A percentile compares a stretch with the other conserved stretches of the same genome.
Evolutionary conservation across 345 rosid species (phyloP).

Genomic region (Adansonia digitata): DNA sequence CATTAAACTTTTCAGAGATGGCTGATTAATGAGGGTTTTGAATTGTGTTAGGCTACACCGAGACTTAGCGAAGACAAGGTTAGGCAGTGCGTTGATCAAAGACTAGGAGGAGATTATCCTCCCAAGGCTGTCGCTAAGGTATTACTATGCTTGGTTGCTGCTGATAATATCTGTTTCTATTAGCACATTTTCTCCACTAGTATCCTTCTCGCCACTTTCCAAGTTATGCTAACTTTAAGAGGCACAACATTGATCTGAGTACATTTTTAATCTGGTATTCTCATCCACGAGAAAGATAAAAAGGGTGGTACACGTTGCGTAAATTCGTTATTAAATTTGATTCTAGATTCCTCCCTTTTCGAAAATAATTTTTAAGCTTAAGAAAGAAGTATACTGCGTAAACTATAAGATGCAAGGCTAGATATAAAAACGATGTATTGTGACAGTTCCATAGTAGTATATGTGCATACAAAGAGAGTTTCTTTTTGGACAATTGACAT

Average conservation of each 20-base stretch:
- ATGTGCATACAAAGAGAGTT: too few species aligned
- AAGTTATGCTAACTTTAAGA: neutral
- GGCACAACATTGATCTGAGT: neutral
- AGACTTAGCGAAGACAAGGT: conserved; percentile 96
- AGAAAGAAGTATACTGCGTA: too few species aligned
- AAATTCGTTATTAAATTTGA: too few species aligned
- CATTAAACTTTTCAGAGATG: neutral
- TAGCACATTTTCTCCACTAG: neutral
- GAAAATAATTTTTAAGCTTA: too few species aligned
- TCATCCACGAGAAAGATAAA: too few species aligned
- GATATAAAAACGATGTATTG: too few species aligned
- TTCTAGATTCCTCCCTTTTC: too few species aligned
- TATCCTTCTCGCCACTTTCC: neutral
- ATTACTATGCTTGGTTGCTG: conserved; percentile 16
- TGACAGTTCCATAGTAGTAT: too few species aligned
- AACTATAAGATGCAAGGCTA: too few species aligned
- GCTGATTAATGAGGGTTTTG: conserved; percentile 4
- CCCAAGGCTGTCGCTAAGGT: conserved; percentile 98
- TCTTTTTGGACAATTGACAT: too few species aligned
- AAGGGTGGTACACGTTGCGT: too few species aligned
- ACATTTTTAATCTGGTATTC: too few species aligned
- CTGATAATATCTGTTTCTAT: neutral
- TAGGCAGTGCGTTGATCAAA: conserved; percentile 89
- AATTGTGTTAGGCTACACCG: conserved; percentile 68
- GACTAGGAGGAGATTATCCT: conserved; percentile 84